Conservation (phyloP, 164 flowering plant species). For the Liriodendron chinense region DNA sequence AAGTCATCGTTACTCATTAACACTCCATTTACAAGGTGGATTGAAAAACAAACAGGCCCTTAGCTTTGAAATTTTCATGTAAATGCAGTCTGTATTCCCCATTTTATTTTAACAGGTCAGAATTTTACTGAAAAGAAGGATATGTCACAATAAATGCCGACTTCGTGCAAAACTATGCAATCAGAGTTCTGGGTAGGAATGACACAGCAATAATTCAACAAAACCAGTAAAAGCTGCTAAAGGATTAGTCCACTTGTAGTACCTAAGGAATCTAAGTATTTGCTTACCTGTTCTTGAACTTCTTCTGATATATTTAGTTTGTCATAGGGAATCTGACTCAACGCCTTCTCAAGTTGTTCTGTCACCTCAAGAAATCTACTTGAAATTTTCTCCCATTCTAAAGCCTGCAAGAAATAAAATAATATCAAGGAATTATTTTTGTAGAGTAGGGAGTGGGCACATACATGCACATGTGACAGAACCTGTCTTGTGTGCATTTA, state of each 20-base stretch:
- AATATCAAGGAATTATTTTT: neutral
- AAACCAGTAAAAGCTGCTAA: neutral
- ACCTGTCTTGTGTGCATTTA: neutral
- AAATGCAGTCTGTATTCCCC: too few species aligned
- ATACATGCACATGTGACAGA: neutral
- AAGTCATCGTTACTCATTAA: too few species aligned
- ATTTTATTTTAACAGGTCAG: too few species aligned
- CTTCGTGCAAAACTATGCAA: neutral
- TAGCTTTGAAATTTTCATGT: too few species aligned
- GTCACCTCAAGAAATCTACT: constrained; percentile 46
- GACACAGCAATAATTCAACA: neutral
- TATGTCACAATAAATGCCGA: neutral
- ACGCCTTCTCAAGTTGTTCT: constrained; percentile 60
- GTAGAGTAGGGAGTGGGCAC: neutral
- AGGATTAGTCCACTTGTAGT: neutral
- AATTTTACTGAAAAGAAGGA: too few species aligned
- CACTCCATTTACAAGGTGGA: too few species aligned
- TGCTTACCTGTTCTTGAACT: constrained; percentile 74
- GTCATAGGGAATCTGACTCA: constrained; percentile 48
- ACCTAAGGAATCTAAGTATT: too few species aligned
- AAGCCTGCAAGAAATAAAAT: constrained; percentile 45
- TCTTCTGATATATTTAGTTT: constrained; percentile 63
- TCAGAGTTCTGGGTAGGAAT: neutral
- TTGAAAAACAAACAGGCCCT: too few species aligned
- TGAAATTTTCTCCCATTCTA: constrained; percentile 43